These are phyloP conservation scores for Zygosaccharomyces siamensis DNA, from an alignment of 805 yeast genomes.

Conservation along the genomic window DNA sequence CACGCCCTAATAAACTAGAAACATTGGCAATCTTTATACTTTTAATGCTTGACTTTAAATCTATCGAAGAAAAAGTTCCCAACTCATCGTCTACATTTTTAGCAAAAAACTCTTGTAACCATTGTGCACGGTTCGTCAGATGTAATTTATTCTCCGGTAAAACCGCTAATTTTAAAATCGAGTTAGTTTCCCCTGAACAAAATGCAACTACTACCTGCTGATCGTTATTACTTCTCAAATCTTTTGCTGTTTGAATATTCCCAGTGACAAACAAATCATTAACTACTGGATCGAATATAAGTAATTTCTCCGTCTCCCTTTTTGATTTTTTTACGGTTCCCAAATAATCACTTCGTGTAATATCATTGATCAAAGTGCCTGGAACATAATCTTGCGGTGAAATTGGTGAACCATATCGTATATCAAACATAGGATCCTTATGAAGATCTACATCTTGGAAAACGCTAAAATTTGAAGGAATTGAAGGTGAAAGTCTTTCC, in stretches of 20 bases:
- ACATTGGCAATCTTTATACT: constrained; percentile 37
- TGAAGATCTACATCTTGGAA: constrained; percentile 17
- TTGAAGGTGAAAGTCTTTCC: constrained; percentile 17
- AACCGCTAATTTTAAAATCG: constrained; percentile 18
- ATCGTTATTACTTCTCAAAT: constrained; percentile 21
- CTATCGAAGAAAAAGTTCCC: constrained; percentile 11
- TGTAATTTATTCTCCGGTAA: neutral
- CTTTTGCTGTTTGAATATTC: constrained; percentile 23
- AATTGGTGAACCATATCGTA: constrained; percentile 9
- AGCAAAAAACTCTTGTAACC: neutral
- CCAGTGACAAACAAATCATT: constrained; percentile 18
- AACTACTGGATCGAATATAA: constrained; percentile 22
- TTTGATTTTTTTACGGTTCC: neutral
- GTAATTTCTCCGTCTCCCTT: neutral
- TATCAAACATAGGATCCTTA: constrained; percentile 17
- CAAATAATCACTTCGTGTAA: constrained; percentile 7
- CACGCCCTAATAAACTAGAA: constrained; percentile 20
- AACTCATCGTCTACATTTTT: neutral
- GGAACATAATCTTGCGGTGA: constrained; percentile 25
- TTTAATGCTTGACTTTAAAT: constrained; percentile 38
- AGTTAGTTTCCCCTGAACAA: constrained; percentile 21
- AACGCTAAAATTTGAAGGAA: constrained; percentile 17
- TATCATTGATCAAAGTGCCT: constrained; percentile 12
- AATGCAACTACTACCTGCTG: constrained; percentile 21
- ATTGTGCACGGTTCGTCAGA: neutral